phyloP scores from a whole-genome alignment of 768 basidiomycete genomes.

The Clathrus columnatus region DNA sequence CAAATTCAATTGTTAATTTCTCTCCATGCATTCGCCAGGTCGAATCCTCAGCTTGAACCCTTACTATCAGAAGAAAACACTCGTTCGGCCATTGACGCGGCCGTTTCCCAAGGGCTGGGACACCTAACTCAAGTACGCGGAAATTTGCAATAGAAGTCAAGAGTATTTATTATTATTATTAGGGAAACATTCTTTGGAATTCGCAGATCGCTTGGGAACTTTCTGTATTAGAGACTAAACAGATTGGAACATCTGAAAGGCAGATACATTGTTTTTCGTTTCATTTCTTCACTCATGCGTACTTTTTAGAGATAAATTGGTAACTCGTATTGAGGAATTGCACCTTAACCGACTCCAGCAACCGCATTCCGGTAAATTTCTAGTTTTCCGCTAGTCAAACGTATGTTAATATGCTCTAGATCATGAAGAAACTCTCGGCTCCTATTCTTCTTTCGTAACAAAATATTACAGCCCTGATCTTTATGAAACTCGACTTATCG shows the following conservation, averaged over 20 bases:
- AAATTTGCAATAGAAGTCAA: not conserved
- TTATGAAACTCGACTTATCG: slow-evolving; percentile 70
- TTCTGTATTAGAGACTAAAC: slow-evolving; percentile 42
- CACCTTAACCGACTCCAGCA: slow-evolving; percentile 62
- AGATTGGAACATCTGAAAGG: not conserved
- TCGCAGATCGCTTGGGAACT: slow-evolving; percentile 67
- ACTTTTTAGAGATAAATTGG: slow-evolving; percentile 29
- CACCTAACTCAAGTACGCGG: slow-evolving; percentile 56
- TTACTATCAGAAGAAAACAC: slow-evolving; percentile 45
- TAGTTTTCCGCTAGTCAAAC: not conserved
- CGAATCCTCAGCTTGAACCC: slow-evolving; percentile 30
- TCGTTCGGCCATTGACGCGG: slow-evolving; percentile 44
- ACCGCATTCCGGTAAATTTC: slow-evolving; percentile 60
- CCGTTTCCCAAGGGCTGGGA: slow-evolving; percentile 45
- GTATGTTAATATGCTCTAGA: slow-evolving; percentile 34
- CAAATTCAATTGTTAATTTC: slow-evolving; percentile 55
- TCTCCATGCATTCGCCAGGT: slow-evolving; percentile 19
- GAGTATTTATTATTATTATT: slow-evolving; percentile 10
- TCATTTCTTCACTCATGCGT: not conserved
- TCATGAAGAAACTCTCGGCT: slow-evolving; percentile 71
- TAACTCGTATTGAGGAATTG: slow-evolving; percentile 46
- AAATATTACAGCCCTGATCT: slow-evolving; percentile 60
- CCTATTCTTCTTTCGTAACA: slow-evolving; percentile 86
- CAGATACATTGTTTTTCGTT: not conserved
- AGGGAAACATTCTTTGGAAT: slow-evolving; percentile 73